Evolutionary conservation across 2,329 filamentous ascomycete genomes (phyloP).

Genomic region (Parascedosporium putredinis): DNA sequence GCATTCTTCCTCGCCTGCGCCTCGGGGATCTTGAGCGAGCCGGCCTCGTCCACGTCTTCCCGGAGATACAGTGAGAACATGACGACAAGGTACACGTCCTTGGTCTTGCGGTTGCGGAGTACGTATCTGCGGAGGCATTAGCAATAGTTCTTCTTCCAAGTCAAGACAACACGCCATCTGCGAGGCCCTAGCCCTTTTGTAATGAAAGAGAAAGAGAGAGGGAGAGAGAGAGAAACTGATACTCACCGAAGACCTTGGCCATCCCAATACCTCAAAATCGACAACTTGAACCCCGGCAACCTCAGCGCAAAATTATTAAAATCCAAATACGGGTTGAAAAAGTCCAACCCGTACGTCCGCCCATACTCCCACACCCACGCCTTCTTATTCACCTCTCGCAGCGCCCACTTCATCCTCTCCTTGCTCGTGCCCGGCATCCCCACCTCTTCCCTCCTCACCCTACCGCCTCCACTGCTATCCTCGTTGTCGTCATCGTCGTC

Average conservation of each 20-base stretch:
- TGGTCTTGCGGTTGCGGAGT: slow-evolving; percentile 67
- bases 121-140: slow-evolving; percentile 40
- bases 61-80: slow-evolving; percentile 67
- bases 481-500: too few relatives aligned
- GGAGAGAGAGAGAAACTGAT: neutral
- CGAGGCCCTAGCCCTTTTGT: neutral
- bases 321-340: slow-evolving; percentile 88
- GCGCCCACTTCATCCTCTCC: slow-evolving; percentile 49
- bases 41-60: slow-evolving; percentile 52
- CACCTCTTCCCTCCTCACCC: slow-evolving; percentile 30
- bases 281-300: slow-evolving; percentile 62
- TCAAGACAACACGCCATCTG: neutral
- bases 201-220: neutral
- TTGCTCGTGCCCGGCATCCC: slow-evolving; percentile 43
- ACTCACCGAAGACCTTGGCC: slow-evolving; percentile 60
- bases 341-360: slow-evolving; percentile 47
- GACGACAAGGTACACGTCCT: slow-evolving; percentile 69
- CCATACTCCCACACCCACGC: slow-evolving; percentile 46
- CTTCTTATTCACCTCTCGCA: slow-evolving; percentile 36
- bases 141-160: neutral
- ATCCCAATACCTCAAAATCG: slow-evolving; percentile 71
- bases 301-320: slow-evolving; percentile 64
- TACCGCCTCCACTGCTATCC: slow-evolving; percentile 38
- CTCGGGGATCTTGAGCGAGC: slow-evolving; percentile 25
- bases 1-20: slow-evolving; percentile 15